Conservation (phyloP, 371 early-diverging fungal species). For the Mortierella sp. region DNA sequence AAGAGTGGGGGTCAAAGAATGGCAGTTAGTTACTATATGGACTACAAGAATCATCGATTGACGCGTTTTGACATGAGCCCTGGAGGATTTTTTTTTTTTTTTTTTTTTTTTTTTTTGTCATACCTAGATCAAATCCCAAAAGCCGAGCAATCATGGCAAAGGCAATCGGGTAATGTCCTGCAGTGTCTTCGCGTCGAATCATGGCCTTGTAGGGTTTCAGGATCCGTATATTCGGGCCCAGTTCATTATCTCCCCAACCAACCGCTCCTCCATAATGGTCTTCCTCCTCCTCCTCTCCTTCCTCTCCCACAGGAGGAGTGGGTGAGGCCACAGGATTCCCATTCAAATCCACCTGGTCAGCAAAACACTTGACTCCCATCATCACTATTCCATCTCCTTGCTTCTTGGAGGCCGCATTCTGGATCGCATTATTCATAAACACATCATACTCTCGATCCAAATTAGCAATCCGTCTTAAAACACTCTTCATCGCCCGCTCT, state of each 20-base stretch:
- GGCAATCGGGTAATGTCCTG: slow-evolving; percentile 52
- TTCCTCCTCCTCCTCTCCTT: slow-evolving; percentile 6
- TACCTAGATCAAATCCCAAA: slow-evolving; percentile 52
- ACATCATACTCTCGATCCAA: slow-evolving; percentile 49
- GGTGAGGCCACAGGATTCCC: too few species aligned
- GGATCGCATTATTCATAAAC: slow-evolving; percentile 52
- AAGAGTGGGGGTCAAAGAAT: too few species aligned
- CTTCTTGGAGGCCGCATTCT: slow-evolving; percentile 48
- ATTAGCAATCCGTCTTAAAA: slow-evolving; percentile 34
- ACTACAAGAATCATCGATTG: too few species aligned
- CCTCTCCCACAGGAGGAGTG: neutral
- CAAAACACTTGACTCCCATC: slow-evolving; percentile 54
- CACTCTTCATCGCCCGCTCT: slow-evolving; percentile 33
- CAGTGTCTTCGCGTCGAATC: slow-evolving; percentile 34
- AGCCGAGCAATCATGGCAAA: slow-evolving; percentile 49
- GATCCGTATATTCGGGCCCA: slow-evolving; percentile 44
- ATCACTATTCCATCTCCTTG: slow-evolving; percentile 51
- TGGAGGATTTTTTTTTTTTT: too few species aligned
- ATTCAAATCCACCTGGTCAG: slow-evolving; percentile 13
- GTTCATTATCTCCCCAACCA: slow-evolving; percentile 1
- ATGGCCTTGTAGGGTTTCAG: slow-evolving; percentile 47
- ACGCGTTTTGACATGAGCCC: neutral
- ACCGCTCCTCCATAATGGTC: neutral
- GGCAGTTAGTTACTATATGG: too few species aligned
- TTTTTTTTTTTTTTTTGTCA: slow-evolving; percentile 1